phyloP scores from a whole-genome alignment of 2,329 filamentous ascomycete species.

The Aureobasidium sp. region DNA sequence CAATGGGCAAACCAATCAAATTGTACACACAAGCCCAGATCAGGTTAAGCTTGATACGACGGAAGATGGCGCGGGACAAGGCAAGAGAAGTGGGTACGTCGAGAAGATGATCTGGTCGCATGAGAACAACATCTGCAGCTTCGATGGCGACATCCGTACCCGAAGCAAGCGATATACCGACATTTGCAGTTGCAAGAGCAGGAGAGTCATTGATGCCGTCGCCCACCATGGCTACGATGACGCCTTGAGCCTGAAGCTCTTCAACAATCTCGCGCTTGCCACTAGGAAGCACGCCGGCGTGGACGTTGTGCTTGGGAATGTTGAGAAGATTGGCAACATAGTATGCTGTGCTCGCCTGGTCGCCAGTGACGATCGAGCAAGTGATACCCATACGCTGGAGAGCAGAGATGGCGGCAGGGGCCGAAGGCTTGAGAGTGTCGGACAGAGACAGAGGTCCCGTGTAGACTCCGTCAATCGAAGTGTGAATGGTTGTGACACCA shows the following conservation, averaged over 20 bases:
- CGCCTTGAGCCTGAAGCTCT: slow-evolving; percentile 64
- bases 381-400: slow-evolving; percentile 79
- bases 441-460: slow-evolving; percentile 76
- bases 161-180: slow-evolving; percentile 86
- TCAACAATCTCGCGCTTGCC: slow-evolving; percentile 85
- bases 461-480: slow-evolving; percentile 76
- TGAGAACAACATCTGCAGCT: slow-evolving; percentile 90
- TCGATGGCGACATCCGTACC: slow-evolving; percentile 98
- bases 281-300: slow-evolving; percentile 80
- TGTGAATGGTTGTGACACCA: slow-evolving; percentile 84
- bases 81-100: slow-evolving; percentile 83
- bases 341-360: slow-evolving; percentile 75
- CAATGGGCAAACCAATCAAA: slow-evolving; percentile 80
- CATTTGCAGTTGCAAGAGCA: slow-evolving; percentile 82
- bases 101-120: slow-evolving; percentile 85
- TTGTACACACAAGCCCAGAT: slow-evolving; percentile 94
- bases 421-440: slow-evolving; percentile 86
- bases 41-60: slow-evolving; percentile 87
- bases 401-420: slow-evolving; percentile 71
- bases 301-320: slow-evolving; percentile 68
- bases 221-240: slow-evolving; percentile 90
- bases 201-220: slow-evolving; percentile 99
- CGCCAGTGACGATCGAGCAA: slow-evolving; percentile 88
- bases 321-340: slow-evolving; percentile 78
- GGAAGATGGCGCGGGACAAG: slow-evolving; percentile 78